Evolutionary conservation across 2,329 filamentous ascomycete genomes (phyloP), one percentile per base, ranked within the genome.

Genomic region (Nemania sp.): DNA sequence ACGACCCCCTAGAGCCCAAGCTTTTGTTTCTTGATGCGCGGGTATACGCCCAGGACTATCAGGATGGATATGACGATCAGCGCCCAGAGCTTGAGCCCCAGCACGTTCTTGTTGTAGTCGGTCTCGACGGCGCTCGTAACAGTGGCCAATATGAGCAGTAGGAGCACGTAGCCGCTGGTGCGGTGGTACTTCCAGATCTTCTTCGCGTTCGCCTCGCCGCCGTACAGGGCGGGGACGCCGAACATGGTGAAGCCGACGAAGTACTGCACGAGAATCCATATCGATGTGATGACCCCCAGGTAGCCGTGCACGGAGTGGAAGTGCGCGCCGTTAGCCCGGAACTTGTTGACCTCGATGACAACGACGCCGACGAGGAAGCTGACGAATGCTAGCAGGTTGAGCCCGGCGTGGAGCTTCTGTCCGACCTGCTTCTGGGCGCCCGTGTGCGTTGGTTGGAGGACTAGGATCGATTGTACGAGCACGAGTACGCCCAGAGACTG

Each of bases 141-240:
- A 0, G 93, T 95, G 10, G 85, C 86, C 63, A 96, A 77, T 63
- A 94, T 81, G 68, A 96, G 70, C 52, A 88, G 71, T 55, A 94
- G 77, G 60, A 93, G 78, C 7, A 86, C 66, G 73, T 99, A 98
- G 2, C 94, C 95, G 20, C 81, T 83, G 55, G 84, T 77, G 32
- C 94, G 86, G 75, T 98, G 95, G 70, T 93, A 97, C 77, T 96
- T 97, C 82, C 94, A 98, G 43, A 97, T 75, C 21, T 81, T 81
- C 82, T 93, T 96, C 18, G 92, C 94, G 2, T 87, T 87, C 25
- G 91, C 87, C 64, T 89, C 87, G 57, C 91, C 87, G 5, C 93
- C 93, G 69, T 94, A 96, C 1, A 96, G 69, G 0, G 73, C 72
- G 0, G 93, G 93, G 2, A 85, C 79, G 60, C 87, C 91, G 80